Evolutionary conservation across 1,284 basidiomycete species (phyloP).

Genomic region (Exobasidium cylindrosporum): DNA sequence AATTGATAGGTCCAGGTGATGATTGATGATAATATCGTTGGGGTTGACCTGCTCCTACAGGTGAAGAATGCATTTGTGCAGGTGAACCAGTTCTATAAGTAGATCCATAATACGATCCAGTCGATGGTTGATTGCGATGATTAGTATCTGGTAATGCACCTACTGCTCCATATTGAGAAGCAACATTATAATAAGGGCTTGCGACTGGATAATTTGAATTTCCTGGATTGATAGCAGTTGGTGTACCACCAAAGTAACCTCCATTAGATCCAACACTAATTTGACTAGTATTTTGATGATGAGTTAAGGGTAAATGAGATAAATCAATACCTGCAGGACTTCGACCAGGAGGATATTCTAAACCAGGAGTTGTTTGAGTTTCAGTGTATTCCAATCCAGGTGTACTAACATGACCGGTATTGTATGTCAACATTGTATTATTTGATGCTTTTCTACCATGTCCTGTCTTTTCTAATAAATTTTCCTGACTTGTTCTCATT

Average conservation of each 20-base stretch:
- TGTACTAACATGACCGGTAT: not conserved
- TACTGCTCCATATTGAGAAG: not conserved
- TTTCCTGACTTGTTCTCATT: constrained; percentile 39
- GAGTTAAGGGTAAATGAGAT: not conserved
- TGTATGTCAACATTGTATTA: not conserved
- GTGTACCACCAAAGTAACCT: constrained; percentile 3
- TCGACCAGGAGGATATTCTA: constrained; percentile 5
- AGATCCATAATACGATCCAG: not conserved
- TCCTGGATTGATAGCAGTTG: not conserved
- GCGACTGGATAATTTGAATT: too few species aligned
- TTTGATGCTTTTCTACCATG: constrained; percentile 3
- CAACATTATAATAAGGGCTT: not conserved
- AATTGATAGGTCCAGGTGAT: not conserved
- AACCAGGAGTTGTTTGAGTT: constrained; percentile 7
- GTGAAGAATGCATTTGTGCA: constrained; percentile 4
- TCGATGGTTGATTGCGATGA: not conserved
- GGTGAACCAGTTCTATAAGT: constrained; percentile 4
- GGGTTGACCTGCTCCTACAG: not conserved
- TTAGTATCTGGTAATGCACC: not conserved
- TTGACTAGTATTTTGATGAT: not conserved
- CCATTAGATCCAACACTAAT: constrained; percentile 6
- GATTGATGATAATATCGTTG: not conserved
- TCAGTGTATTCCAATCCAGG: constrained; percentile 4
- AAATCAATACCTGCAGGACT: constrained; percentile 5
- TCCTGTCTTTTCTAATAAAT: constrained; percentile 38